Base-by-base conservation (phyloP, 257 asterid species). In the Primulina tabacum region DNA sequence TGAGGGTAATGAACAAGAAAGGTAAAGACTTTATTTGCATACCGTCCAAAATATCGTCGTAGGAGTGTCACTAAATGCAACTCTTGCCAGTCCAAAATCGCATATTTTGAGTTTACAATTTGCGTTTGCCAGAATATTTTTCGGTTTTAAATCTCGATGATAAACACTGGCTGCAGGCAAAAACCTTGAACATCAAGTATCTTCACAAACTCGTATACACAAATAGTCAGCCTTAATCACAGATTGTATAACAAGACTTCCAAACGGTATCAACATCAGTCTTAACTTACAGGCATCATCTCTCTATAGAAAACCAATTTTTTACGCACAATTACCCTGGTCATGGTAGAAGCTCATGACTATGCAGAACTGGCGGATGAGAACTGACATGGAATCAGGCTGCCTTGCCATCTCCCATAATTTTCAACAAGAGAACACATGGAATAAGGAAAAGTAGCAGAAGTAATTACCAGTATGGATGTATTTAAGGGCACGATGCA, bases 21-120 rank as follows among this genome's bases (percentile, higher is more conserved):
- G 24, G 29, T 62, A 47, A 9, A 64, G 47, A 61, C 9, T 17
- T 64, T 64, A 20, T 57, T 30, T 65, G 58, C 65, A 65, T 87
- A 92, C 97, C 97, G 98, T 92, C 98, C 98, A 92, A 84, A 90
- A 90, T 65, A 92, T 83, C 35, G 97, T 90, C 17, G 97, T 88
- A 63, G 98, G 95, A n/a, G 96, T 86, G 82, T 90, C 97, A 43
- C n/a, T 90, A 83, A 92, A 88, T 56, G 98, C 95, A 80, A 87
- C 98, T 83, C 98, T 88, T 18, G 98, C 98, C 87, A 92, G 77
- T 65, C 98, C 98, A 69, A 92, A 88, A 88, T 90, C 98, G 75
- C 98, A 92, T 68, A 92, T 89, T 79, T 92, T 89, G 78, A 92
- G 90, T 80, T 92, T 92, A 74, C 97, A 92, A 76, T 92, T 92